A percentile compares a stretch with the other conserved stretches of the same genome.
These are phyloP conservation scores for Avena sativa DNA, from an alignment of 176 grass and related monocot species.

Conservation along the genomic window DNA sequence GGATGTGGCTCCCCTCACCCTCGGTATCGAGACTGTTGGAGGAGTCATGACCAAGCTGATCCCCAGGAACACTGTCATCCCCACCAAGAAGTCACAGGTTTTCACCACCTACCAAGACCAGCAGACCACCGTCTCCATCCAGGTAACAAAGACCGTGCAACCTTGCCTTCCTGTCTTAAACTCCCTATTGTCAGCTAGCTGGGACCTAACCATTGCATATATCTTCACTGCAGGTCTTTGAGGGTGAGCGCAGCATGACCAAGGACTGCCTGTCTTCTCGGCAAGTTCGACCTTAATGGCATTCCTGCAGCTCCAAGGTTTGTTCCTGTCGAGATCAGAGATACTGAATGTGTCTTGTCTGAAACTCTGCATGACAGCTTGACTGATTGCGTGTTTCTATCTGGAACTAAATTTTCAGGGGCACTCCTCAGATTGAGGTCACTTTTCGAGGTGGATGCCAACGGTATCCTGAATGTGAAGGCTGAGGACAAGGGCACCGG, in stretches of 20 bases:
- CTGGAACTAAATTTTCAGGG: no score
- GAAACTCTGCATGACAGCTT: no score
- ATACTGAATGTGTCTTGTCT: background rate
- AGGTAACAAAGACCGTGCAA: constrained; percentile 36
- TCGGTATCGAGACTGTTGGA: constrained; percentile 67
- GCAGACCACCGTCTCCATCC: constrained; percentile 76
- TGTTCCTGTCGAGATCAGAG: background rate
- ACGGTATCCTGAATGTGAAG: no score
- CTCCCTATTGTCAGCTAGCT: background rate
- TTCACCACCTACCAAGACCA: constrained; percentile 82
- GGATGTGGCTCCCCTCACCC: constrained; percentile 67
- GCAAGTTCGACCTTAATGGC: constrained; percentile 68
- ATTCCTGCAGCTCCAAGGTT: constrained; percentile 65
- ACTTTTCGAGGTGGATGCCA: no score
- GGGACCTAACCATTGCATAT: background rate
- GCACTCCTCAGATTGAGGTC: no score
- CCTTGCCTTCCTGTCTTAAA: background rate
- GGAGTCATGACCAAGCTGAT: constrained; percentile 83
- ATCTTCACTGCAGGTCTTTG: constrained; percentile 58
- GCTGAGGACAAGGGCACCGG: no score
- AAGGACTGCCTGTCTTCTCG: constrained; percentile 80
- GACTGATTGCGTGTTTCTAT: no score
- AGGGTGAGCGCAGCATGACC: constrained; percentile 80
- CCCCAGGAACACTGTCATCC: constrained; percentile 74
- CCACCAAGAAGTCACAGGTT: constrained; percentile 75